phyloP scores from a whole-genome alignment of 1,139 yeast species.

The Magnusiomyces sp. region DNA sequence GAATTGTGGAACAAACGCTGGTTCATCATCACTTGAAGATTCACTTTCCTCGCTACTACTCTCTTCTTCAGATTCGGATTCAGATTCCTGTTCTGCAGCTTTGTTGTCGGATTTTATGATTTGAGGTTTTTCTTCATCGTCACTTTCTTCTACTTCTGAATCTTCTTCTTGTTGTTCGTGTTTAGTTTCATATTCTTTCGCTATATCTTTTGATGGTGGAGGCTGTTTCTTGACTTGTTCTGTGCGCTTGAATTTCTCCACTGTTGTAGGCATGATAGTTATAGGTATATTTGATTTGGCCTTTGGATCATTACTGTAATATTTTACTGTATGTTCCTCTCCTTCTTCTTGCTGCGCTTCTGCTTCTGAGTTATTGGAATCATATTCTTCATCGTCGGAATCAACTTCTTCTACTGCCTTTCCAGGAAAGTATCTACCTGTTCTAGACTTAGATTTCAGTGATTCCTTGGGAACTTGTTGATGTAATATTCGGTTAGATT shows the following conservation, averaged over 20 bases:
- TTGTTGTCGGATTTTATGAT: neutral
- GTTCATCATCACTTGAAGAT: slow-evolving; percentile 10
- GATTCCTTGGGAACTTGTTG: too few species aligned
- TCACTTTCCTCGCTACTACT: neutral
- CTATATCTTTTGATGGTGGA: slow-evolving; percentile 7
- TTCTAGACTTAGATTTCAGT: too few species aligned
- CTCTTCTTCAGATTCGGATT: slow-evolving; percentile 15
- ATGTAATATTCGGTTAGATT: too few species aligned
- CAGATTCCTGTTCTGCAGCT: slow-evolving; percentile 14
- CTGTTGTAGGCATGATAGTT: neutral
- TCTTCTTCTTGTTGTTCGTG: too few species aligned
- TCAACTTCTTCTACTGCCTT: slow-evolving; percentile 14
- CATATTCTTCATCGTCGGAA: slow-evolving; percentile 21
- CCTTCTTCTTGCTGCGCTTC: slow-evolving; percentile 15
- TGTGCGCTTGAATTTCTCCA: neutral
- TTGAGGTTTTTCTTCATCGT: slow-evolving; percentile 10
- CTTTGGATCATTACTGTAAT: neutral
- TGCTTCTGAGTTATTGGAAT: slow-evolving; percentile 20
- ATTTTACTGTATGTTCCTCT: slow-evolving; percentile 4
- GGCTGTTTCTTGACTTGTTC: too few species aligned
- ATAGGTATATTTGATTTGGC: slow-evolving; percentile 6
- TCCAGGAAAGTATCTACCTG: slow-evolving; percentile 22
- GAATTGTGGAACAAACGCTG: slow-evolving; percentile 11
- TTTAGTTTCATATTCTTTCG: neutral
- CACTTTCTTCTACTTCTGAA: neutral